Percentiles rank a stretch among this genome's conserved stretches.
These are phyloP conservation scores for Sequoia sempervirens DNA, from an alignment of 75 land plant species.

Conservation along the genomic window DNA sequence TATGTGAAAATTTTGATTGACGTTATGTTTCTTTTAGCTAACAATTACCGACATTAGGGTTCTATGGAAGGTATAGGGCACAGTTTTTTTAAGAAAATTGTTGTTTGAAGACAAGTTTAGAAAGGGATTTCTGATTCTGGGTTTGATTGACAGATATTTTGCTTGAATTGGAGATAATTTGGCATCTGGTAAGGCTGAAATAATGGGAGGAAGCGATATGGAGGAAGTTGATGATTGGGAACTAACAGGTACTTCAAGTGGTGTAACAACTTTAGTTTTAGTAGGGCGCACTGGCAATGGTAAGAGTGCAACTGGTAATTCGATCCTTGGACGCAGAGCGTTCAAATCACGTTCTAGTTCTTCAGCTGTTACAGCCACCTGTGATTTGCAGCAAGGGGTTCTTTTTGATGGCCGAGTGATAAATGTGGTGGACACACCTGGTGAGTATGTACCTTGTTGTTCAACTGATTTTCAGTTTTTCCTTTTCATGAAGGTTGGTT, in stretches of 20 bases:
- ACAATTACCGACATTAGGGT: not conserved
- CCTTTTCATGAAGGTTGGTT: not conserved
- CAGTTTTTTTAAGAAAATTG: not conserved
- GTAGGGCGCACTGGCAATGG: conserved; percentile 86
- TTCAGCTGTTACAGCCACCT: conserved; percentile 65
- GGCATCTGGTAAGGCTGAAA: not conserved
- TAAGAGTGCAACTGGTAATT: conserved; percentile 89
- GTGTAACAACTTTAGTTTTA: conserved; percentile 57
- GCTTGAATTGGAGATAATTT: not conserved
- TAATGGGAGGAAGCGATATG: conserved; percentile 49
- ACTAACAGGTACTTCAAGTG: conserved; percentile 22
- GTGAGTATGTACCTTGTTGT: conserved; percentile 22
- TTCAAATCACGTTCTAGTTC: conserved; percentile 59
- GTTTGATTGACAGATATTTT: not conserved
- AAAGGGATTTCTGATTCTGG: not conserved
- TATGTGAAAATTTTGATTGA: not conserved
- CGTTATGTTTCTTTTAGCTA: not conserved
- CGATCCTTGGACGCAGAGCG: conserved; percentile 46
- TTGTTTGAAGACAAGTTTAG: not conserved
- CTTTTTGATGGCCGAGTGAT: conserved; percentile 59
- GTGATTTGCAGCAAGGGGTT: conserved; percentile 50
- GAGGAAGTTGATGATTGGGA: conserved; percentile 64
- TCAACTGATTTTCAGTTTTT: not conserved
- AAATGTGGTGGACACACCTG: conserved; percentile 88
- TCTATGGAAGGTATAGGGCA: not conserved